Evolutionary conservation across 352 stramenopile species (phyloP).

Genomic region (Albugo laibachii): DNA sequence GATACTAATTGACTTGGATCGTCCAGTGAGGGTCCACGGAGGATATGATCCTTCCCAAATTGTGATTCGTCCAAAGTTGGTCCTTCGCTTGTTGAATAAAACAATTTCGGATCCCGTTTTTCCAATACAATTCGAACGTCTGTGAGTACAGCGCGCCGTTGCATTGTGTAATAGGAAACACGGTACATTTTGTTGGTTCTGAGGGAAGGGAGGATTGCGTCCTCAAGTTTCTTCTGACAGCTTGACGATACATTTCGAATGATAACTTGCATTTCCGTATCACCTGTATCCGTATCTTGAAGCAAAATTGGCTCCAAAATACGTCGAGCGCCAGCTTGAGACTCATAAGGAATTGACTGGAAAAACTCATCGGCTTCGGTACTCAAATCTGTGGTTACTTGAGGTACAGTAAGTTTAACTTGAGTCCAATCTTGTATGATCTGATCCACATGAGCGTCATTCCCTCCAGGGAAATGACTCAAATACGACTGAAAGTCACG

Average conservation of each 20-base stretch:
- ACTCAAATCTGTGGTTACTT: slow-evolving; percentile 24
- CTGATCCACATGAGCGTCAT: slow-evolving; percentile 35
- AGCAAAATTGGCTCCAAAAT: slow-evolving; percentile 33
- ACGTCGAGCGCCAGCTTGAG: slow-evolving; percentile 35
- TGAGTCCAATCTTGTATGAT: slow-evolving; percentile 44
- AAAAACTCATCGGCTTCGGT: slow-evolving; percentile 14
- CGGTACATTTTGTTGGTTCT: slow-evolving; percentile 48
- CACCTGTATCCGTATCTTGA: slow-evolving; percentile 16
- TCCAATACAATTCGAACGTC: slow-evolving; percentile 67
- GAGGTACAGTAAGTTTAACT: slow-evolving; percentile 31
- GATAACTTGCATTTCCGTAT: slow-evolving; percentile 51
- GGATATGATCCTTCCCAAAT: slow-evolving; percentile 45
- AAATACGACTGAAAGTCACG: slow-evolving; percentile 19
- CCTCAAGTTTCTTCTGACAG: slow-evolving; percentile 27
- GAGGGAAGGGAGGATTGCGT: slow-evolving; percentile 45
- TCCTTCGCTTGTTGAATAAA: slow-evolving; percentile 14
- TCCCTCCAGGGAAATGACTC: not conserved
- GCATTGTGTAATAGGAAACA: slow-evolving; percentile 42
- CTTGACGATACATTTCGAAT: slow-evolving; percentile 28
- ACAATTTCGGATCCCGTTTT: slow-evolving; percentile 27
- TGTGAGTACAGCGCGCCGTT: slow-evolving; percentile 52
- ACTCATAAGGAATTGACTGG: slow-evolving; percentile 19
- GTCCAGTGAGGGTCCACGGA: slow-evolving; percentile 36
- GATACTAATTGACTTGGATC: slow-evolving; percentile 51
- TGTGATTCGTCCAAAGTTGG: slow-evolving; percentile 31